A percentile compares a stretch with the other conserved stretches of the same genome.
These are phyloP conservation scores for Neurospora hispaniola DNA, from an alignment of 495 filamentous ascomycete species.

Conservation along the genomic window DNA sequence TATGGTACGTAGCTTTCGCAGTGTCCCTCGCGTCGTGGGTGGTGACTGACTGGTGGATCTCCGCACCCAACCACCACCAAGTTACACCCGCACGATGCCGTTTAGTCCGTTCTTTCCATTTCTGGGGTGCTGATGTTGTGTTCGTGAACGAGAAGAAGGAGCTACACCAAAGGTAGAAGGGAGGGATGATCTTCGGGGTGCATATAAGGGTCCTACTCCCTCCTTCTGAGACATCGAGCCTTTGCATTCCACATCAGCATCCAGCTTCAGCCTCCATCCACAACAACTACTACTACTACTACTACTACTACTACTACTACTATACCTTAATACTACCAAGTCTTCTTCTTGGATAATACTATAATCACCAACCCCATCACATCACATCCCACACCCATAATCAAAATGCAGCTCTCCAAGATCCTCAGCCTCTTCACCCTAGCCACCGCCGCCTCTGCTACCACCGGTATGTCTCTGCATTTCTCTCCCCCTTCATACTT, in stretches of 20 bases:
- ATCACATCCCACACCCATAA: neutral
- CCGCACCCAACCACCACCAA: neutral
- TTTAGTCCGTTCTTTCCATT: neutral
- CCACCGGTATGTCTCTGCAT: constrained; percentile 14
- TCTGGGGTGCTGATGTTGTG: neutral
- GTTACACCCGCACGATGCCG: neutral
- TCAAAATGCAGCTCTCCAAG: constrained; percentile 44
- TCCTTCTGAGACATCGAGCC: neutral
- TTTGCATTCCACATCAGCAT: neutral
- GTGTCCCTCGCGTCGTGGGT: neutral
- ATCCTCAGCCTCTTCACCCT: constrained; percentile 28
- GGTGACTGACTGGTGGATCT: neutral
- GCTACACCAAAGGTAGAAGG: neutral
- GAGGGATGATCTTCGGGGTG: neutral
- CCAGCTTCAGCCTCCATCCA: neutral
- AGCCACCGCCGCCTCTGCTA: constrained; percentile 25
- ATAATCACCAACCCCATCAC: neutral
- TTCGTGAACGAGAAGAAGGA: neutral
- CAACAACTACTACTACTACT: neutral
- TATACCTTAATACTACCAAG: neutral
- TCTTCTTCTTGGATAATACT: neutral
- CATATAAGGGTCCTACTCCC: neutral
- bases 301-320: neutral
- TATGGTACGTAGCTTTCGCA: neutral
- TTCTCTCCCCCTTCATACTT: too few species aligned